Evolutionary conservation across 2,329 filamentous ascomycete genomes (phyloP).

Genomic region (Xylariaceae sp.): DNA sequence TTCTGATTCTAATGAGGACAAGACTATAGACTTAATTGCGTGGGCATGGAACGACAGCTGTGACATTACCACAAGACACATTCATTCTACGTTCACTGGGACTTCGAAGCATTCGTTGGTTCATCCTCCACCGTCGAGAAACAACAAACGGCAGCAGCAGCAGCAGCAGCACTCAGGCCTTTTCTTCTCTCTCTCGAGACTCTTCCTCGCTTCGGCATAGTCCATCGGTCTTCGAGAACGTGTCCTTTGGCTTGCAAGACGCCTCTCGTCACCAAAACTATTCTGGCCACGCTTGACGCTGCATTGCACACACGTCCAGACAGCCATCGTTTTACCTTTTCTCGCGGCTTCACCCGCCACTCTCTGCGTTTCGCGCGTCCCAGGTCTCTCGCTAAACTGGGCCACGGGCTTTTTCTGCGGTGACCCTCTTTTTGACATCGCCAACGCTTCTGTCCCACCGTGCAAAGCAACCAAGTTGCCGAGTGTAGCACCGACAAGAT

Average conservation of each 20-base stretch:
- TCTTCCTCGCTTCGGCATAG: conserved; percentile 2
- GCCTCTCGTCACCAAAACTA: conserved; percentile 1
- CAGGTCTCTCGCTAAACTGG: neutral
- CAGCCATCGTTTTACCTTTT: neutral
- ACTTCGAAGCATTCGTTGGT: conserved; percentile 19
- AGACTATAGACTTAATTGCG: neutral
- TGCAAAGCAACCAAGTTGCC: neutral
- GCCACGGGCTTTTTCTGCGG: neutral
- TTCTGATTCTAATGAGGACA: conserved; percentile 5
- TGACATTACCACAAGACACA: conserved; percentile 23
- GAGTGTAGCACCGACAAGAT: conserved; percentile 19
- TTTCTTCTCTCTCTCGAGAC: neutral
- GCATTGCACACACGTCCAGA: conserved; percentile 1
- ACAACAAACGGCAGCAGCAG: no score
- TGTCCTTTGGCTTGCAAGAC: neutral
- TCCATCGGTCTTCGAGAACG: neutral
- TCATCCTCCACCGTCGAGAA: conserved; percentile 18
- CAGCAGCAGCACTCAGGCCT: conserved; percentile 3
- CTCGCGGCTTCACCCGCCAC: neutral
- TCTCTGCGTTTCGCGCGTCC: conserved; percentile 7
- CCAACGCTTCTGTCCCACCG: neutral
- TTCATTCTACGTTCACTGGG: conserved; percentile 22
- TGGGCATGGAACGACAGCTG: conserved; percentile 24
- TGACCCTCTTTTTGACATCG: conserved; percentile 1
- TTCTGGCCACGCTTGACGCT: neutral